Percentiles rank a stretch among this genome's conserved stretches.
Conservation (phyloP, 1,139 yeast species). For the Candida labiduridarum region DNA sequence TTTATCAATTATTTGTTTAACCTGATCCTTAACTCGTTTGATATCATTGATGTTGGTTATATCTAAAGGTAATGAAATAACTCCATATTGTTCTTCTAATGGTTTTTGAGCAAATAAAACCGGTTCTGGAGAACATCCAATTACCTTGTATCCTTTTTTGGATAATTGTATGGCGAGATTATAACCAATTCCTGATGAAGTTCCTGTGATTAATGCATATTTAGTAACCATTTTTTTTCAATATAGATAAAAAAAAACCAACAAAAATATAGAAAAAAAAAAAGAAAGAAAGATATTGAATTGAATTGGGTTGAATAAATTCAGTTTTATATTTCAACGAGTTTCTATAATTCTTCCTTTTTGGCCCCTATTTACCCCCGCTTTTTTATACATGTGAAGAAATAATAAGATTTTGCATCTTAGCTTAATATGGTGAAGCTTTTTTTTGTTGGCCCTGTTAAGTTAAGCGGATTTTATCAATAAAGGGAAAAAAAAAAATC, state of each 20-base stretch:
- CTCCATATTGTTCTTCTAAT: slow-evolving; percentile 29
- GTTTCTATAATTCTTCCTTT: too few relatives aligned
- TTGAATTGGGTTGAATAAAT: too few relatives aligned
- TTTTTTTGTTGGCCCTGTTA: too few relatives aligned
- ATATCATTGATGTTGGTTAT: slow-evolving; percentile 33
- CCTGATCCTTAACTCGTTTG: slow-evolving; percentile 23
- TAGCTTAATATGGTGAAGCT: too few relatives aligned
- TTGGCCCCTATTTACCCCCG: background rate
- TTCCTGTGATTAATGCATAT: slow-evolving; percentile 41
- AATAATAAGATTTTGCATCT: too few relatives aligned
- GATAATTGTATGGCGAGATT: slow-evolving; percentile 29
- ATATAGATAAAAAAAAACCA: background rate
- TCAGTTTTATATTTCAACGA: too few relatives aligned
- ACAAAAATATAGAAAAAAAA: background rate
- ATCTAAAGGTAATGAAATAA: slow-evolving; percentile 35
- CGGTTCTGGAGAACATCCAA: slow-evolving; percentile 33
- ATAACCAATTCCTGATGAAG: slow-evolving; percentile 45
- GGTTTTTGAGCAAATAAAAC: slow-evolving; percentile 29
- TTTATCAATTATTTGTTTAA: slow-evolving; percentile 21
- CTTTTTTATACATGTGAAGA: too few relatives aligned
- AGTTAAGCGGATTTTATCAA: too few relatives aligned
- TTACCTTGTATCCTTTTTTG: slow-evolving; percentile 36
- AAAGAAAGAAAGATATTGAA: too few relatives aligned
- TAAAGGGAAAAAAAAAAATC: background rate
- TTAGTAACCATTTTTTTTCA: slow-evolving; percentile 2